Conservation (phyloP, 352 stramenopile genomes). For the Phytophthora tentaculata region DNA sequence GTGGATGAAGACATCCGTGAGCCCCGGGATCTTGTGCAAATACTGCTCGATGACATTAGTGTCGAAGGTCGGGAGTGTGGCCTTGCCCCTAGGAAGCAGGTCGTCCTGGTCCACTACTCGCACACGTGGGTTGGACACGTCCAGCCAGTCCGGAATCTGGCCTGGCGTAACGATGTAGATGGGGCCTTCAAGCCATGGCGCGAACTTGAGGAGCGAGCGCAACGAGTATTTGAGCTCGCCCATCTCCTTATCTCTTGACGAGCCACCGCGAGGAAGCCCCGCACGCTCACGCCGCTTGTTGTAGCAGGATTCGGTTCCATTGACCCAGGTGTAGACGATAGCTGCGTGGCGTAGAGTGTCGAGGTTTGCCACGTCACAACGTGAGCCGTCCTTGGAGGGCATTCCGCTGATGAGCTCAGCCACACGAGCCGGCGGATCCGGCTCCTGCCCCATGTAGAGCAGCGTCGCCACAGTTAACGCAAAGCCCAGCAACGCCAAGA, state of each 20-base stretch:
- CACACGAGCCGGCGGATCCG: constrained; percentile 55
- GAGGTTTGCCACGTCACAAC: constrained; percentile 74
- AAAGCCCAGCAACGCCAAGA: constrained; percentile 59
- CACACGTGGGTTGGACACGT: constrained; percentile 72
- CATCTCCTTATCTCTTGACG: constrained; percentile 84
- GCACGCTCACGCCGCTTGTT: constrained; percentile 61
- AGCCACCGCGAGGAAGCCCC: constrained; percentile 61
- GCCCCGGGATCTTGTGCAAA: constrained; percentile 81
- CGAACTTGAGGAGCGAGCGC: constrained; percentile 81
- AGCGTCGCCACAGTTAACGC: constrained; percentile 51
- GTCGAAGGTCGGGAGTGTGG: constrained; percentile 73
- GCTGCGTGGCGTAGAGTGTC: constrained; percentile 64
- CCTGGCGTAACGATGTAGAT: constrained; percentile 88
- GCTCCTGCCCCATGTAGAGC: constrained; percentile 53
- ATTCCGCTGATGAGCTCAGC: constrained; percentile 51
- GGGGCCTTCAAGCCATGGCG: constrained; percentile 76
- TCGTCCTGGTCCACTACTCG: constrained; percentile 81
- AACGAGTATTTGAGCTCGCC: constrained; percentile 89
- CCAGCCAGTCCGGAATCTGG: constrained; percentile 84
- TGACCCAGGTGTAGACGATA: constrained; percentile 90
- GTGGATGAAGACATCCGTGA: constrained; percentile 90
- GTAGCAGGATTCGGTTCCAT: constrained; percentile 83
- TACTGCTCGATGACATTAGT: constrained; percentile 91
- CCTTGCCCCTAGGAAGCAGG: constrained; percentile 64
- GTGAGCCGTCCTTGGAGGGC: constrained; percentile 37